Evolutionary conservation across 1,284 basidiomycete genomes (phyloP).

Genomic region (Stereum hirsutum): DNA sequence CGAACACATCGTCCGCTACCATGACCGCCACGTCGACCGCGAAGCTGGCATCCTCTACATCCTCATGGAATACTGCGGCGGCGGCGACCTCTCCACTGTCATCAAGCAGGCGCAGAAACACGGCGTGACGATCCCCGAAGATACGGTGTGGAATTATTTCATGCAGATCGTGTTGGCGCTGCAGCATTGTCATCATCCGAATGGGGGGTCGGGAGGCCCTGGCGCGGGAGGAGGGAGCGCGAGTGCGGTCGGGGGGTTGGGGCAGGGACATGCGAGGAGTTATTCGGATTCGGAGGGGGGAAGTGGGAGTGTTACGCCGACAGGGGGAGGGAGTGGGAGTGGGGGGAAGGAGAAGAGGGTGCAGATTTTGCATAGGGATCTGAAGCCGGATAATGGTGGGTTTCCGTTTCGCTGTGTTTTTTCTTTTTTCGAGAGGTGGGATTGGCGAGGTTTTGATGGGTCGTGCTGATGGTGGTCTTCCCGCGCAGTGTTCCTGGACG

Average conservation of each 20-base stretch:
- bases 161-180: slow-evolving; percentile 89
- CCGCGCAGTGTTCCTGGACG: slow-evolving; percentile 74
- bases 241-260: too few relatives aligned
- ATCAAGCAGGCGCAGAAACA: slow-evolving; percentile 73
- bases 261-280: too few relatives aligned
- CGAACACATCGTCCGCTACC: slow-evolving; percentile 92
- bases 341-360: slow-evolving; percentile 47
- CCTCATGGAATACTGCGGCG: slow-evolving; percentile 95
- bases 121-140: slow-evolving; percentile 73
- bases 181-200: slow-evolving; percentile 84
- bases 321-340: too few relatives aligned
- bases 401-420: slow-evolving; percentile 3
- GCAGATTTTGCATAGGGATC: slow-evolving; percentile 88
- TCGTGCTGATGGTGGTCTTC: slow-evolving; percentile 4
- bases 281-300: too few relatives aligned
- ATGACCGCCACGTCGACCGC: slow-evolving; percentile 85
- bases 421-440: too few relatives aligned
- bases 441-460: too few relatives aligned
- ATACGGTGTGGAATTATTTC: slow-evolving; percentile 92
- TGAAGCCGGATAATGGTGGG: slow-evolving; percentile 95
- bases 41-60: slow-evolving; percentile 90
- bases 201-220: slow-evolving; percentile 36
- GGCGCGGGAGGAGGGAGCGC: slow-evolving; percentile 30
- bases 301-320: too few relatives aligned
- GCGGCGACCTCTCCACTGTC: slow-evolving; percentile 83